Evolutionary conservation across 2,329 filamentous ascomycete genomes (phyloP), one percentile per base, ranked within the genome.

Genomic region (Colletotrichum incanum): DNA sequence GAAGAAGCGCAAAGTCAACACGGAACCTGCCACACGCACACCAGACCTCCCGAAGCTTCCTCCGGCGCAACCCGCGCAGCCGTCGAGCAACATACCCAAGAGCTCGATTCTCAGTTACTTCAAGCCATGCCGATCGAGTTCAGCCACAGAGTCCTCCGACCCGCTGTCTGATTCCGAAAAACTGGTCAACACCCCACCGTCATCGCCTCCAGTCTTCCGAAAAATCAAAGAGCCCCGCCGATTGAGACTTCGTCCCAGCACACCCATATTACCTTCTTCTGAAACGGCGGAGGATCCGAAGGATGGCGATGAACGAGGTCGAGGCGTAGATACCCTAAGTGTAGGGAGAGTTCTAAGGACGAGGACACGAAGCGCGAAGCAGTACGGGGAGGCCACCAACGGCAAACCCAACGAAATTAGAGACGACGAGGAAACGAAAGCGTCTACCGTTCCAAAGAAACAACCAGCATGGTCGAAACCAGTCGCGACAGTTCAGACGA

Each of bases 71-170:
- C n/a, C 45, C 9, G 14, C 69, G 11, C 41, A 71, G 7, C 45
- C 66, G 12, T 23, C 69, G 12, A 74, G 59, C 58, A 74, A 64
- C 6, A 72, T 74, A 6, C 64, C 76, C 65, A 84, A 81, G 62
- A 77, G 78, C 0, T 84, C 83, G 0, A 85, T 86, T 7, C 73
- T 85, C 59, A 81, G 75, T 66, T 86, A 85, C 71, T 85, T 85
- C 74, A 82, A 82, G 47, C 83, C 80, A 2, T 71, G 70, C 54
- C 74, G 70, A 5, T 73, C 74, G 5, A 73, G 67, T 59, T 72
- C 71, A 0, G 49, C 55, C 9, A 61, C 55, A 3, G 60, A 67
- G 18, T 62, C 64, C 26, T 69, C 67, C 18, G 72, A 74, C n/a
- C 23, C 45, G n/a, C 26, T 66, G 18, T 69, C 72, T 31, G 68